Evolutionary conservation across 257 asterid species (phyloP).

Genomic region (Ocimum tenuiflorum): DNA sequence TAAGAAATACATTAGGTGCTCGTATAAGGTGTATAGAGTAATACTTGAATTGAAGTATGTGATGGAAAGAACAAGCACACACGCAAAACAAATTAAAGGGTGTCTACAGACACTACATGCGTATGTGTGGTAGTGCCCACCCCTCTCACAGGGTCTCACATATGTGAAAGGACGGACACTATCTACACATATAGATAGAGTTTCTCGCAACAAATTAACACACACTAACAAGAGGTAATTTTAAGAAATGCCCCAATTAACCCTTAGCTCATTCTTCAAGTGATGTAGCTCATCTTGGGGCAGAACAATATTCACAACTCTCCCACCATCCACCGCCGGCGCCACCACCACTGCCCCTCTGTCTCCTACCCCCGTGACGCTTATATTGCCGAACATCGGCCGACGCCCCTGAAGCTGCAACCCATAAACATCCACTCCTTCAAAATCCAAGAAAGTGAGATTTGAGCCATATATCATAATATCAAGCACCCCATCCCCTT

Average conservation of each 20-base stretch:
- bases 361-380: slow-evolving; percentile 56
- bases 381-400: slow-evolving; percentile 37
- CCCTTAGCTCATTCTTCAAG: slow-evolving; percentile 35
- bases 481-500: slow-evolving; percentile 26
- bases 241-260: slow-evolving; percentile 33
- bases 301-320: slow-evolving; percentile 38
- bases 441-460: slow-evolving; percentile 54
- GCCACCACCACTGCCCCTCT: slow-evolving; percentile 56
- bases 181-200: too few relatives aligned
- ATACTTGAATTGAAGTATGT: too few relatives aligned
- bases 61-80: too few relatives aligned
- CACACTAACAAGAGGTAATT: not conserved
- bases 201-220: not conserved
- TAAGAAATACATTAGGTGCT: too few relatives aligned
- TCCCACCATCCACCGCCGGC: slow-evolving; percentile 37
- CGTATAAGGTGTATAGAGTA: too few relatives aligned
- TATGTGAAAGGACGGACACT: too few relatives aligned
- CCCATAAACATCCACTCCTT: slow-evolving; percentile 38
- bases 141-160: too few relatives aligned
- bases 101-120: too few relatives aligned
- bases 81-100: too few relatives aligned
- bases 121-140: too few relatives aligned
- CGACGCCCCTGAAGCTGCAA: slow-evolving; percentile 31
- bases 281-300: slow-evolving; percentile 34
- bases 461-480: slow-evolving; percentile 49